Conservation (phyloP, 495 filamentous ascomycete species). For the Tuber microsphaerosporum region DNA sequence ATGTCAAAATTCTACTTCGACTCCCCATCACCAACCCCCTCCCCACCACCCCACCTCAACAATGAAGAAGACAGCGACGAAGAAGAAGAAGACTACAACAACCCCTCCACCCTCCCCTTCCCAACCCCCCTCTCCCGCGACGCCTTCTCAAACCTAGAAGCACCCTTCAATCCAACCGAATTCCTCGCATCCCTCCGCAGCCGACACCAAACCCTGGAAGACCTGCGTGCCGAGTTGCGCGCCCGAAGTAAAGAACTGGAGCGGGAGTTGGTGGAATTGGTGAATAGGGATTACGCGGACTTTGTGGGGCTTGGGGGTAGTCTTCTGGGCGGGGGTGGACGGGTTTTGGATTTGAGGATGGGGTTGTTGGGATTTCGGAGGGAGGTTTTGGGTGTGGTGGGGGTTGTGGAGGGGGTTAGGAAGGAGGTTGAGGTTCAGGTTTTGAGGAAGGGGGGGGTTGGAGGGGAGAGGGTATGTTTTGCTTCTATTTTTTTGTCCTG, state of each 20-base stretch:
- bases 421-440: slow-evolving; percentile 52
- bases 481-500: not conserved
- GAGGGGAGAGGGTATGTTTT: slow-evolving; percentile 46
- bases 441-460: slow-evolving; percentile 51
- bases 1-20: slow-evolving; percentile 2
- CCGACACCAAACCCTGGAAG: slow-evolving; percentile 91
- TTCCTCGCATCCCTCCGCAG: slow-evolving; percentile 79
- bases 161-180: slow-evolving; percentile 67
- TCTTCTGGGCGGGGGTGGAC: slow-evolving; percentile 80
- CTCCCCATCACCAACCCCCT: not conserved
- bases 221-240: slow-evolving; percentile 78
- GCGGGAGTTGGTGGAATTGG: slow-evolving; percentile 81
- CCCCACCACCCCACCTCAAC: not conserved
- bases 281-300: slow-evolving; percentile 87
- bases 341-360: slow-evolving; percentile 82
- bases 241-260: slow-evolving; percentile 64
- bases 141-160: slow-evolving; percentile 28
- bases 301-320: slow-evolving; percentile 77
- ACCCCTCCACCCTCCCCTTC: slow-evolving; percentile 32
- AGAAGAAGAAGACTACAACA: slow-evolving; percentile 24
- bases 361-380: slow-evolving; percentile 76
- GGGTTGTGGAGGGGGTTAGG: slow-evolving; percentile 50
- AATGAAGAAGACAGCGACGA: not conserved
- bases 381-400: slow-evolving; percentile 59
- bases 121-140: slow-evolving; percentile 34